Base-by-base conservation (phyloP, 2,329 filamentous ascomycete species). In the Colletotrichum paranaense region DNA sequence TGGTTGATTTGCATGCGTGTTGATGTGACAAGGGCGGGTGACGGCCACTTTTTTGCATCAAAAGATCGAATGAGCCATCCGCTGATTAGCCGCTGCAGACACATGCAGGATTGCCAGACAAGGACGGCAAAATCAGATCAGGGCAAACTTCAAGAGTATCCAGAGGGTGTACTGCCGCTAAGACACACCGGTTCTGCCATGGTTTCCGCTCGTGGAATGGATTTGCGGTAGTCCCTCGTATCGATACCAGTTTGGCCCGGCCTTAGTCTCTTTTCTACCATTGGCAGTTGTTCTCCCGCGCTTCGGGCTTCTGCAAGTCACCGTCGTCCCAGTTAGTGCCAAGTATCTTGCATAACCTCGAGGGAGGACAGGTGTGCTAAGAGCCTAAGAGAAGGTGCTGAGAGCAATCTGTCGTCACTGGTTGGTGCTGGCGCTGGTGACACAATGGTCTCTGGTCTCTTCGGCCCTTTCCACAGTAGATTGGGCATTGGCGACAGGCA, bases 221-320 rank as follows among this genome's bases (percentile, higher is more conserved):
- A 73, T 73, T 71, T 52, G 56, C 67, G 56, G 67, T n/a, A 35
- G 49, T 63, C 22, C 42, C 71, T 73, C 71, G 71, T 73, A 66
- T 71, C 42, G 24, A 56, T 35, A 16, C 35, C 55, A 30, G 24
- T 22, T 57, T 60, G 69, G 53, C n/a, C 52, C 64, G n/a, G 28
- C 16, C 9, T 28, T 55, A 22, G 59, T 53, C 42, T 49, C 42
- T 49, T 49, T n/a, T n/a, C 42, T 49, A 46, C 60, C 55, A n/a
- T 30, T 56, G 62, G 32, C 30, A 59, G 42, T 46, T 46, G 32
- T 67, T 65, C 46, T 69, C 9, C 35, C 53, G 69, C 58, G 59
- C 24, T 46, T 69, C 66, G 59, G 69, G 67, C 55, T 68, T 14
- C 26, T 56, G 58, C 6, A 56, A 32, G 62, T 57, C 49, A 32